Conservation (phyloP, 139 green algal species). For the Ostreobium quekettii region DNA sequence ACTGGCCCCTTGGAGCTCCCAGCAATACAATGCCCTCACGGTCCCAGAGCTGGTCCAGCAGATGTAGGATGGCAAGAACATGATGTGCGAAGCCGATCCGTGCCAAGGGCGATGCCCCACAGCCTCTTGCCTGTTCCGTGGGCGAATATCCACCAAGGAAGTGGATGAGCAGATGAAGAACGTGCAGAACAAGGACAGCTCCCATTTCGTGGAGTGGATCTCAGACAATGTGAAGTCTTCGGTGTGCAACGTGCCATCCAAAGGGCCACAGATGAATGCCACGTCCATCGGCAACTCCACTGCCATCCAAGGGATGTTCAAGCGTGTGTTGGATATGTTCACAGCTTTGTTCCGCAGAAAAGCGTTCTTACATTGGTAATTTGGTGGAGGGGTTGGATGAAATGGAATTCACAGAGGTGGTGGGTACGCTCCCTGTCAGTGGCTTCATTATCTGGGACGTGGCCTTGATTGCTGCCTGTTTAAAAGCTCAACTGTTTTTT, state of each 20-base stretch:
- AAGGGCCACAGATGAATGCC: conserved; percentile 89
- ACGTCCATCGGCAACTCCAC: conserved; percentile 97
- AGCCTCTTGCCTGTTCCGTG: conserved; percentile 76
- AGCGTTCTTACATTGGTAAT: conserved; percentile 97
- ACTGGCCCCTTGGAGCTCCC: conserved; percentile 79
- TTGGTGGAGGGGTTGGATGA: conserved; percentile 96
- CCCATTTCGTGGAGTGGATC: conserved; percentile 99
- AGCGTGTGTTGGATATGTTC: conserved; percentile 90
- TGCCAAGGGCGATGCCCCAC: conserved; percentile 92
- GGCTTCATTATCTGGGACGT: no score
- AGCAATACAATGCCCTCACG: conserved; percentile 86
- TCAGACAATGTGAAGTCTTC: conserved; percentile 97
- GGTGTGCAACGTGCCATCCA: conserved; percentile 93
- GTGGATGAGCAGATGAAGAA: conserved; percentile 96
- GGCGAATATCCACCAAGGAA: conserved; percentile 82
- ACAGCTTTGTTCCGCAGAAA: conserved; percentile 96
- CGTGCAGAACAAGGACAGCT: conserved; percentile 94
- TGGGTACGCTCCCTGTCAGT: no score
- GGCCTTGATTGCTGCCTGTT: no score
- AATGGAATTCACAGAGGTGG: conserved; percentile 99
- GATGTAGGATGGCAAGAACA: conserved; percentile 99
- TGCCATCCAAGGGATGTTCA: conserved; percentile 91
- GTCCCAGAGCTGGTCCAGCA: conserved; percentile 90
- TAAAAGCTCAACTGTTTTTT: no score
- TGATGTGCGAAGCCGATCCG: conserved; percentile 95